phyloP scores from a whole-genome alignment of 2,329 filamentous ascomycete species.

The Diaporthe capsici region DNA sequence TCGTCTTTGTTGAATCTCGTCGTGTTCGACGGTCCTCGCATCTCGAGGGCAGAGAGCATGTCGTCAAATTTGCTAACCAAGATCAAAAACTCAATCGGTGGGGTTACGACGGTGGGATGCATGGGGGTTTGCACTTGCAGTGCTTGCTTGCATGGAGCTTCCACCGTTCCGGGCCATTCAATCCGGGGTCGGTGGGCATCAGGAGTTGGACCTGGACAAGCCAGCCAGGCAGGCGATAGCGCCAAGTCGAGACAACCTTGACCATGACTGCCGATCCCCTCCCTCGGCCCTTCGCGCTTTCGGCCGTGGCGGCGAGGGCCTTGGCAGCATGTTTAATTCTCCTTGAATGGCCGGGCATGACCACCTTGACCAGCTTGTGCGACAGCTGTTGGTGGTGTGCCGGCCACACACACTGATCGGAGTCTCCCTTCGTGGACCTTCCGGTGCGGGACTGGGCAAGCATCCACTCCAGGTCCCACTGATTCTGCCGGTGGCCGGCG shows the following conservation, averaged over 20 bases:
- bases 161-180: not conserved
- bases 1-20: not conserved
- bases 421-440: slow-evolving; percentile 3
- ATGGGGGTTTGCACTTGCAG: not conserved
- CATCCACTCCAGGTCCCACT: not conserved
- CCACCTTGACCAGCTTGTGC: not conserved
- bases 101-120: not conserved
- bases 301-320: slow-evolving; percentile 9
- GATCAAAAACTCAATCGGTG: slow-evolving; percentile 4
- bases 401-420: not conserved
- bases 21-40: not conserved
- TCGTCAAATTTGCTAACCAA: not conserved
- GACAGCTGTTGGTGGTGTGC: not conserved
- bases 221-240: too few relatives aligned
- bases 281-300: slow-evolving; percentile 39
- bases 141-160: slow-evolving; percentile 8
- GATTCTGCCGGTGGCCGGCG: not conserved
- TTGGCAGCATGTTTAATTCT: not conserved
- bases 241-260: not conserved
- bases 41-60: not conserved
- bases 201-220: not conserved
- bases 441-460: not conserved
- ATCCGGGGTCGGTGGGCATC: not conserved
- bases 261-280: slow-evolving; percentile 8
- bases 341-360: not conserved